Evolutionary conservation across 768 basidiomycete species (phyloP).

Genomic region (Royoungia palumana): DNA sequence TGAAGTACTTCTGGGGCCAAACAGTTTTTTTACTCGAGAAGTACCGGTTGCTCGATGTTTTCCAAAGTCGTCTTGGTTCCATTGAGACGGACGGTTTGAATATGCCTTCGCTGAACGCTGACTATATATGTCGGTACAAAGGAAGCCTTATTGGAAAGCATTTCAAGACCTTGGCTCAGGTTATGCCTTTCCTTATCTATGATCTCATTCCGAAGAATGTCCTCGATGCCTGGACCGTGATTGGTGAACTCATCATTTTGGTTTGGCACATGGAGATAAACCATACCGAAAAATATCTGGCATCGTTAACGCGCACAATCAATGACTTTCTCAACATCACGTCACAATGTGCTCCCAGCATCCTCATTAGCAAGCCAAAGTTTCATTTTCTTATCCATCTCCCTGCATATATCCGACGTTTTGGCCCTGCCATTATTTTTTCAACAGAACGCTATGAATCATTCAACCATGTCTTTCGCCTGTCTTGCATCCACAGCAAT

Average conservation of each 20-base stretch:
- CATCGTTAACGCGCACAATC: too few relatives aligned
- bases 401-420: too few relatives aligned
- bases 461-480: too few relatives aligned
- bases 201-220: conserved; percentile 23
- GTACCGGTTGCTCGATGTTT: conserved; percentile 13
- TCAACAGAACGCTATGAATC: too few relatives aligned
- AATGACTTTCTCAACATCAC: too few relatives aligned
- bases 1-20: conserved; percentile 27
- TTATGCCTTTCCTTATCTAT: conserved; percentile 27
- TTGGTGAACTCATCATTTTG: conserved; percentile 34
- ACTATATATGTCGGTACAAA: conserved; percentile 31
- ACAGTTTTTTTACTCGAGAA: conserved; percentile 21
- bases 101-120: conserved; percentile 24
- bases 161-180: conserved; percentile 29
- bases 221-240: conserved; percentile 30
- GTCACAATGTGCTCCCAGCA: too few relatives aligned
- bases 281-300: conserved; percentile 36
- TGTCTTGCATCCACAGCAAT: too few relatives aligned
- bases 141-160: conserved; percentile 32
- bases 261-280: conserved; percentile 41
- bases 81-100: conserved; percentile 23
- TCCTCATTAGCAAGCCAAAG: too few relatives aligned
- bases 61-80: conserved; percentile 17
- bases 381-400: too few relatives aligned
- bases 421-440: too few relatives aligned